A percentile compares a stretch with the other conserved stretches of the same genome.
These are phyloP conservation scores for Hymenoscyphus fraxineus DNA, from an alignment of 2,329 filamentous ascomycete species.

Conservation along the genomic window DNA sequence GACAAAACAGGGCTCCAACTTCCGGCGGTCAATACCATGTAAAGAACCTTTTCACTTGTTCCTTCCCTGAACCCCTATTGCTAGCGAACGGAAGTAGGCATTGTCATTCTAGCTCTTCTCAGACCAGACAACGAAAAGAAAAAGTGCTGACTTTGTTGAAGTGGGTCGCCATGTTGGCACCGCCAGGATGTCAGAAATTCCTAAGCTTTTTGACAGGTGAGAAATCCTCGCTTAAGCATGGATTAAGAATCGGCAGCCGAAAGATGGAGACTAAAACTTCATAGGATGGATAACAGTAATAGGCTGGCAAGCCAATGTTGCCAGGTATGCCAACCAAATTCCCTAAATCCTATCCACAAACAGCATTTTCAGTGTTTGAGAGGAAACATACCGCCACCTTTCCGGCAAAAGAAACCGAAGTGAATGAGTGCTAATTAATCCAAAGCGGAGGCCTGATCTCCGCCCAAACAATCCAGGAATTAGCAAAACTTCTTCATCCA, in stretches of 20 bases:
- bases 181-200: constrained; percentile 44
- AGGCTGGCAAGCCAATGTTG: constrained; percentile 43
- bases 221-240: background rate
- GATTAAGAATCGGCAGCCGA: too few species aligned
- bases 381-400: too few species aligned
- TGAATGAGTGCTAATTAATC: background rate
- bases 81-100: too few species aligned
- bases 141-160: background rate
- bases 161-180: constrained; percentile 52
- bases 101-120: too few species aligned
- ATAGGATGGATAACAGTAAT: constrained; percentile 43
- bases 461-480: constrained; percentile 34
- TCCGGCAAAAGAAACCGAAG: background rate
- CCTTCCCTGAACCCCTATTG: background rate
- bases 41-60: constrained; percentile 22
- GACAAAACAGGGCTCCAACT: constrained; percentile 44
- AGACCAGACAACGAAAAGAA: background rate
- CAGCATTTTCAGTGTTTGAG: too few species aligned
- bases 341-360: background rate
- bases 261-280: constrained; percentile 3
- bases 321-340: constrained; percentile 24
- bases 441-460: background rate
- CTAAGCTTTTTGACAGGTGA: constrained; percentile 50
- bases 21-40: constrained; percentile 51
- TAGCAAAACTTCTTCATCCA: constrained; percentile 35